phyloP scores from a whole-genome alignment of 139 green algal genomes.

The Chlorella vulgaris region DNA sequence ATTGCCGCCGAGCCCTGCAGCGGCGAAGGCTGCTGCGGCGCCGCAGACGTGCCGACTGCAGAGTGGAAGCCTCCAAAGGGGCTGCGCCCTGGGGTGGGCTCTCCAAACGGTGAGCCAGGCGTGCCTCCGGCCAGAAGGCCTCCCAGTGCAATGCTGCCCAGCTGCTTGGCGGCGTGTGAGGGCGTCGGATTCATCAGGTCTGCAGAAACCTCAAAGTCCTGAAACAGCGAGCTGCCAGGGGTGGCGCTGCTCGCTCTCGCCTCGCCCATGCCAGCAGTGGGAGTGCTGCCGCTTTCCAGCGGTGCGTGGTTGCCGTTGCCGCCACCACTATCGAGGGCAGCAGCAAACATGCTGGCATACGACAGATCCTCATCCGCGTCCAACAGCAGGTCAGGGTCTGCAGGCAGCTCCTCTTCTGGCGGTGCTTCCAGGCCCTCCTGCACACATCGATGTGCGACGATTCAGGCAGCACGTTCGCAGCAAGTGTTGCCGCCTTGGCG shows the following conservation, averaged over 20 bases:
- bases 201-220: not conserved
- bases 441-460: too few relatives aligned
- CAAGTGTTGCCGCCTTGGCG: too few relatives aligned
- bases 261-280: not conserved
- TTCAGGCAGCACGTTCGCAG: too few relatives aligned
- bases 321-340: constrained; percentile 5
- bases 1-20: constrained; percentile 10
- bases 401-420: constrained; percentile 49
- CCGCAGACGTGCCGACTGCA: not conserved
- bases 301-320: not conserved
- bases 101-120: constrained; percentile 24
- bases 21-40: constrained; percentile 10
- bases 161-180: not conserved
- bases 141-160: constrained; percentile 49
- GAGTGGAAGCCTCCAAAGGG: constrained; percentile 19
- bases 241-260: not conserved
- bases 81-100: not conserved
- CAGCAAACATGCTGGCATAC: constrained; percentile 65
- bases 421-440: constrained; percentile 81
- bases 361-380: constrained; percentile 67
- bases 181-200: not conserved
- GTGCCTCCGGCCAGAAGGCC: constrained; percentile 24
- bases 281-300: not conserved
- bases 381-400: constrained; percentile 37
- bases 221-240: constrained; percentile 6